Base-by-base conservation (phyloP, 169 alveolate species). In the Babesia bovis region DNA sequence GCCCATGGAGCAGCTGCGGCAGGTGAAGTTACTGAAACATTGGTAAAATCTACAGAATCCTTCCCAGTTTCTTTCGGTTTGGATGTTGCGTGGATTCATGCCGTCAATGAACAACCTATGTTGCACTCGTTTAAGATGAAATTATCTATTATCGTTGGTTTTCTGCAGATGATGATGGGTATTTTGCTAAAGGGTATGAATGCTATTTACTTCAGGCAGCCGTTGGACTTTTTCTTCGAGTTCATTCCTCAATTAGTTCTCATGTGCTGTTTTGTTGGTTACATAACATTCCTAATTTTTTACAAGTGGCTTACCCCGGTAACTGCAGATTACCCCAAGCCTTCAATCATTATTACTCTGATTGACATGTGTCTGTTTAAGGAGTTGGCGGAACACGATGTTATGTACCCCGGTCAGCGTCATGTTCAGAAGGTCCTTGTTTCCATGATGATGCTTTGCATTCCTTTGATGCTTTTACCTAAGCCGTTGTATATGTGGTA, bases 101-200 rank as follows among this genome's bases (percentile, higher is more conserved):
- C 99, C 26, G 76, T 76, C 25, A 97, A 97, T 84, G 99, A 97
- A 83, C 90, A 97, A 79, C 83, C 96, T 32, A 96, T 94, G 90
- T 83, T 95, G 61, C 98, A 97, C 84, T 96, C 99, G 2, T 90
- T 96, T 78, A 98, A 98, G 91, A 98, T 98, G 99, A 98, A 98
- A 86, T 84, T 97, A 42, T 93, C 99, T 1, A 99, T 97, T 21
- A 92, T 96, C 49, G 89, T 95, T 3, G 98, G 96, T 33, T 92
- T 96, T 32, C 28, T 89, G 28, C 97, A 96, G 74, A 97, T 97
- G 99, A 58, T 94, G 6, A 86, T 95, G 75, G 99, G 99, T 36
- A 90, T 95, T 4, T 58, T 93, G 21, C 90, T 97, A 72, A 96
- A 96, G 90, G 99, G 98, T 23, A 82, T 89, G 49, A 98, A 98